Evolutionary conservation across 371 early-diverging fungal genomes (phyloP).

Genomic region (Mucor saturninus): DNA sequence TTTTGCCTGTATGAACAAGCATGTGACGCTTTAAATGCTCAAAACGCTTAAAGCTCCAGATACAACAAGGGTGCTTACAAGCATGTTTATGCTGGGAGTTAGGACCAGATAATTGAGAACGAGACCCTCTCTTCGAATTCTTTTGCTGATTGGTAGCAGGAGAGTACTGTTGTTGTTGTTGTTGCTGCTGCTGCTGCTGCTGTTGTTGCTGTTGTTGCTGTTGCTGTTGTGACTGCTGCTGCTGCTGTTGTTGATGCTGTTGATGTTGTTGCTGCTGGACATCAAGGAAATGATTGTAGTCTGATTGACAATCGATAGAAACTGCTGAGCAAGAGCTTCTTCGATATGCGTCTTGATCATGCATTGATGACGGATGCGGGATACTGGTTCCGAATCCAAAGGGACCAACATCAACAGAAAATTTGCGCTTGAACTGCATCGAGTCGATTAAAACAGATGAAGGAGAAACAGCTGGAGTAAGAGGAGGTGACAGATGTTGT

Average conservation of each 20-base stretch:
- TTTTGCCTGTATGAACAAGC: slow-evolving; percentile 63
- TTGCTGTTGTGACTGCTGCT: slow-evolving; percentile 5
- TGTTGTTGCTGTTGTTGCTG: slow-evolving; percentile 5
- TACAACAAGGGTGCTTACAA: slow-evolving; percentile 33
- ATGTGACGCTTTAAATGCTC: slow-evolving; percentile 36
- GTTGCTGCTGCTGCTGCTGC: slow-evolving; percentile 4
- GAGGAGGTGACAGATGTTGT: slow-evolving; percentile 37
- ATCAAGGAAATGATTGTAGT: background rate
- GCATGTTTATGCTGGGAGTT: slow-evolving; percentile 42
- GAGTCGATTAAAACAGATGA: slow-evolving; percentile 37
- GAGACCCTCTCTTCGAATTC: slow-evolving; percentile 24
- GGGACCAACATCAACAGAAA: slow-evolving; percentile 56
- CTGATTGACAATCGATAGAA: slow-evolving; percentile 26
- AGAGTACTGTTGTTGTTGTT: background rate
- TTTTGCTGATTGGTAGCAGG: too few species aligned
- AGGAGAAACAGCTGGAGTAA: slow-evolving; percentile 43
- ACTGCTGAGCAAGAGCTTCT: slow-evolving; percentile 43
- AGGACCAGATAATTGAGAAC: slow-evolving; percentile 32
- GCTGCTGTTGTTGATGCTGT: slow-evolving; percentile 4
- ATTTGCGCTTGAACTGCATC: slow-evolving; percentile 47
- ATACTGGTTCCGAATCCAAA: slow-evolving; percentile 46
- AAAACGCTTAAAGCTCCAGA: slow-evolving; percentile 54
- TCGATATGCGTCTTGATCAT: slow-evolving; percentile 37
- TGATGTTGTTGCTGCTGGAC: background rate
- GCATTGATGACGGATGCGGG: slow-evolving; percentile 28